A percentile compares a stretch with the other conserved stretches of the same genome.
Conservation (phyloP, 169 alveolate genomes). For the Cryptosporidium sp. region DNA sequence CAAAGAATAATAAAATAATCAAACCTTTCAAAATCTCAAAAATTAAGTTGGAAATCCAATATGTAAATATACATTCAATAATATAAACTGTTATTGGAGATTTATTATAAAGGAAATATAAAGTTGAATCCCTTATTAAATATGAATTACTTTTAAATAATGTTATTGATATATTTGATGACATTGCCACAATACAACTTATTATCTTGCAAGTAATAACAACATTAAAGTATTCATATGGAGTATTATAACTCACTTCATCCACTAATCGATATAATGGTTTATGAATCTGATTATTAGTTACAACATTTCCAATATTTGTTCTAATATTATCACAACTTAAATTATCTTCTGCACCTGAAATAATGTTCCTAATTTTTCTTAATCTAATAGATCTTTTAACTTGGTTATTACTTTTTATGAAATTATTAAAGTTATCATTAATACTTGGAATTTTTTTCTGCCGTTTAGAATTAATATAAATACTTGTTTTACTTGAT, state of each 20-base stretch:
- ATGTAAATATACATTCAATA: slow-evolving; percentile 41
- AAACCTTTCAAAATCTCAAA: slow-evolving; percentile 64
- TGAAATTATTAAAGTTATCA: background rate
- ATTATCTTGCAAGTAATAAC: slow-evolving; percentile 34
- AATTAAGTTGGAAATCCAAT: slow-evolving; percentile 47
- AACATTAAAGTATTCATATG: slow-evolving; percentile 54
- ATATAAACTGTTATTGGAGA: slow-evolving; percentile 48
- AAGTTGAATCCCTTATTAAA: slow-evolving; percentile 58
- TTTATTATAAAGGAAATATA: slow-evolving; percentile 42
- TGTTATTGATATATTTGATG: slow-evolving; percentile 59
- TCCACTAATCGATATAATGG: slow-evolving; percentile 58
- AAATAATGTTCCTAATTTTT: slow-evolving; percentile 31
- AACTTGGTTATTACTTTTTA: background rate
- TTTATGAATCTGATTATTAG: slow-evolving; percentile 36
- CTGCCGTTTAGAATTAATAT: background rate
- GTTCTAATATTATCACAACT: slow-evolving; percentile 63
- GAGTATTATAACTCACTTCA: slow-evolving; percentile 59
- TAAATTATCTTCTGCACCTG: slow-evolving; percentile 26
- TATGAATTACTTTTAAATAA: slow-evolving; percentile 50
- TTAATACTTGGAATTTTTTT: background rate
- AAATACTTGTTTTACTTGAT: background rate
- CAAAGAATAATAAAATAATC: slow-evolving; percentile 41
- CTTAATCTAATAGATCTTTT: background rate
- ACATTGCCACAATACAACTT: slow-evolving; percentile 47
- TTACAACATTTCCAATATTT: slow-evolving; percentile 39